phyloP scores from a whole-genome alignment of 202 grass and related monocot genomes.

The Carex sylvatica region DNA sequence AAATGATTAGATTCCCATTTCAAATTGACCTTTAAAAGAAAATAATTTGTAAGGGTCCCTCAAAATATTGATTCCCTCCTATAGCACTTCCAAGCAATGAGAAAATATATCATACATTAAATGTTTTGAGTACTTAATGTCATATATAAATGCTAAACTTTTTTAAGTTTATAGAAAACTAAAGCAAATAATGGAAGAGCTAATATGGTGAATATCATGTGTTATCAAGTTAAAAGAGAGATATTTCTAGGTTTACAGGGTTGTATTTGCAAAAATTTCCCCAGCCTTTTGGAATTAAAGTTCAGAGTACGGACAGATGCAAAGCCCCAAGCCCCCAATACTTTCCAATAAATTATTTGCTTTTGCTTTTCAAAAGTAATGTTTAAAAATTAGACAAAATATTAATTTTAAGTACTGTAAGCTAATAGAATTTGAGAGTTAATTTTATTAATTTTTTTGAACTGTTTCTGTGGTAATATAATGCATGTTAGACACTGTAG shows the following conservation, averaged over 20 bases:
- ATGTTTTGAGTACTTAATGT: neutral
- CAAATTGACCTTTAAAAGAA: neutral
- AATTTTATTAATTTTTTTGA: too few relatives aligned
- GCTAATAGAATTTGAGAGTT: too few relatives aligned
- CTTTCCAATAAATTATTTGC: neutral
- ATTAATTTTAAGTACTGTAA: too few relatives aligned
- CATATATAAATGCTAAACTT: neutral
- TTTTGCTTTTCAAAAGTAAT: neutral
- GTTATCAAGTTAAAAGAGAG: neutral
- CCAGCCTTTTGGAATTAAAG: neutral
- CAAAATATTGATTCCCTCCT: neutral
- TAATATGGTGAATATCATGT: neutral
- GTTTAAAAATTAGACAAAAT: too few relatives aligned
- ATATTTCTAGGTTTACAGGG: neutral
- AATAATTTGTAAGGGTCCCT: neutral
- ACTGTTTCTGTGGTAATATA: too few relatives aligned
- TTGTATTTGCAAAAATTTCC: neutral
- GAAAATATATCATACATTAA: neutral
- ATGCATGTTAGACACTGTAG: too few relatives aligned
- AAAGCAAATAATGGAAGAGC: neutral
- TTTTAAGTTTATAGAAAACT: neutral
- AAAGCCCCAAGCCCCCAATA: neutral
- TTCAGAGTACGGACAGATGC: neutral
- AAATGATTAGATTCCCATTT: neutral
- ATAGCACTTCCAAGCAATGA: neutral